Base-by-base conservation (phyloP, 108 stramenopile species). In the Cyclotella cryptica region DNA sequence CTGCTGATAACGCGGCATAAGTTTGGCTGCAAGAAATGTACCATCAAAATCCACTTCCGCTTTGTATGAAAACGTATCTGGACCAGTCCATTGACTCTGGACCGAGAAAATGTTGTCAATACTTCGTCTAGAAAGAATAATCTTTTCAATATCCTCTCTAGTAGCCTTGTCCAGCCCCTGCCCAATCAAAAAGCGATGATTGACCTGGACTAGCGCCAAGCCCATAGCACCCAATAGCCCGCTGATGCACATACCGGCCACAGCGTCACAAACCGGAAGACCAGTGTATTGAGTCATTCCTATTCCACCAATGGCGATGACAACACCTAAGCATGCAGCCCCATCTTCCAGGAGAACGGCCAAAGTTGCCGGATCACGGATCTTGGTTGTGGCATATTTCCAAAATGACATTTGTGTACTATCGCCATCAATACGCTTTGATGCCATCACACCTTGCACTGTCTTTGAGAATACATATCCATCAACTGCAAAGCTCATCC, bases 31-130 rank as follows among this genome's bases (percentile, higher is more conserved):
- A 11, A 99, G 75, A 74, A 90, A 98, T 43, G 99, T 99, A 14
- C 99, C 99, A 72, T 99, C 99, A 71, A 99, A 98, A 79, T 99
- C 99, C 1, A 99, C 90, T 77, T 99, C 97, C 18, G 98, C 98
- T 74, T 99, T 99, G 90, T 94, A 98, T 18, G 95, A 88, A 71
- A 99, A 99, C 14, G 96, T 97, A 75, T 98, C 92, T 15, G 98
- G 96, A 15, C 97, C 96, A 14, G 97, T 94, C 97, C 97, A 98
- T 87, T 98, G 98, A 52, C 86, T 89, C 79, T 98, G 98, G 24
- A 98, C 93, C 19, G 86, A 84, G 61, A 87, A 74, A 14, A 99
- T 94, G 52, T 88, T 77, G 57, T 98, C 98, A 70, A 99, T 97
- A 61, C 89, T 86, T 41, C 84, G 73, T 28, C 94, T 85, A 18